phyloP scores from a whole-genome alignment of 257 asterid genomes.

The Nicotiana attenuata region DNA sequence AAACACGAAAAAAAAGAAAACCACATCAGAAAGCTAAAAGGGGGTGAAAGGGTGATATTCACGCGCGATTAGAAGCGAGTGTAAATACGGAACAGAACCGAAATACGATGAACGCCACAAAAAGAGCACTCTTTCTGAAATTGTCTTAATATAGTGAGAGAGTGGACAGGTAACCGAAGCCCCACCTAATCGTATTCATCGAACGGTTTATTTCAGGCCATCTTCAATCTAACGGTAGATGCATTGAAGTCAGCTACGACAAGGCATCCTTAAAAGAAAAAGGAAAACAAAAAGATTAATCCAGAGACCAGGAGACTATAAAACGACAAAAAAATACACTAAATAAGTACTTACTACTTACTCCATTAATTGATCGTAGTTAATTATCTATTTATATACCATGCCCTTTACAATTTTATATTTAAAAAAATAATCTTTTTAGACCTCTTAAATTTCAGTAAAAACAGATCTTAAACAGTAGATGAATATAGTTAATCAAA shows the following conservation, averaged over 20 bases:
- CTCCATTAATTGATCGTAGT: too few relatives aligned
- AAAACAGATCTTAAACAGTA: too few relatives aligned
- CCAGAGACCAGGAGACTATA: neutral
- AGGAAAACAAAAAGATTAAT: neutral
- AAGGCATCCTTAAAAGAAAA: neutral
- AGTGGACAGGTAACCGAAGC: conserved; percentile 7
- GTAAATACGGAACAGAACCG: neutral
- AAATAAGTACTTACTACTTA: too few relatives aligned
- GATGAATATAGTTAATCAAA: neutral
- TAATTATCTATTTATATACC: too few relatives aligned
- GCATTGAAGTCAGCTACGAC: neutral
- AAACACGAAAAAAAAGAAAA: neutral
- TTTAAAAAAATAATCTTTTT: too few relatives aligned
- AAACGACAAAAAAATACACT: too few relatives aligned
- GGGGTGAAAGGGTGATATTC: neutral
- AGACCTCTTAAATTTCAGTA: too few relatives aligned
- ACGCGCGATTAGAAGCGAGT: neutral
- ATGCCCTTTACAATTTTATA: too few relatives aligned
- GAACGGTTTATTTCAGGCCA: neutral
- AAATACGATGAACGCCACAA: neutral
- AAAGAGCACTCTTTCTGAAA: neutral
- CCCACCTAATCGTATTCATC: neutral
- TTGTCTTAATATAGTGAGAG: neutral
- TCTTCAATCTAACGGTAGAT: neutral
- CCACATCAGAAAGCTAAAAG: neutral